Base-by-base conservation (phyloP, 177 flowering plant species). In the Telopea speciosissima region DNA sequence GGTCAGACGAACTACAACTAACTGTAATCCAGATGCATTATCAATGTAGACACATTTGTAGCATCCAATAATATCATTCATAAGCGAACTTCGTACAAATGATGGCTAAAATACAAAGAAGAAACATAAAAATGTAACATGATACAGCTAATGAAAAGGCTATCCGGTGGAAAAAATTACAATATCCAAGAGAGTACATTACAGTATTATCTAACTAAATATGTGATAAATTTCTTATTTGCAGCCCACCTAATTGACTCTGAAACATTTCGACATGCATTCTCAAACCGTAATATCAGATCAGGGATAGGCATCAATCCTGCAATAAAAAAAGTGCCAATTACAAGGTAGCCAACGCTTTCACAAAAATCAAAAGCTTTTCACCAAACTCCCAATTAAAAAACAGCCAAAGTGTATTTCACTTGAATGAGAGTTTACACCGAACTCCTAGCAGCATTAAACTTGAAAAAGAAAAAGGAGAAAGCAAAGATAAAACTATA, bases 301-400 rank as follows among this genome's bases (percentile, higher is more conserved):
- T 92, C 97, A 73, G 94, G 90, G 70, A 95, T 75, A 65, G 96
- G 68, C 82, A 92, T 88, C 80, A 89, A 79, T 36, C 96, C 99
- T 95, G 93, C 76, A 67, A 77, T 14, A 65, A 36, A 66, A 68
- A 52, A 22, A 22, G 33, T 16, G 52, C 8, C 40, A 45, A 45
- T 45, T 45, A 45, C 19, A 45, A 45, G 54, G 19, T 45, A 16
- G 17, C 2, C 54, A 45, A 45, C 8, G 4, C 8, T 1, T 45
- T 45, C 19, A 45, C 19, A 12, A 12, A 45, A 1, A 45, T 45
- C 8, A 33, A 33, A 33, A 33, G 40, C 40, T 33, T 5, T 33
- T 33, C 40, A 7, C 8, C 8, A 52, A 22, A 22, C 26, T 16
- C 56, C 40, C 40, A 45, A 45, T 45, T 45, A 45, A 12, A 45